Evolutionary conservation across 2,329 filamentous ascomycete species (phyloP).

Genomic region (Corinectria fuckeliana): DNA sequence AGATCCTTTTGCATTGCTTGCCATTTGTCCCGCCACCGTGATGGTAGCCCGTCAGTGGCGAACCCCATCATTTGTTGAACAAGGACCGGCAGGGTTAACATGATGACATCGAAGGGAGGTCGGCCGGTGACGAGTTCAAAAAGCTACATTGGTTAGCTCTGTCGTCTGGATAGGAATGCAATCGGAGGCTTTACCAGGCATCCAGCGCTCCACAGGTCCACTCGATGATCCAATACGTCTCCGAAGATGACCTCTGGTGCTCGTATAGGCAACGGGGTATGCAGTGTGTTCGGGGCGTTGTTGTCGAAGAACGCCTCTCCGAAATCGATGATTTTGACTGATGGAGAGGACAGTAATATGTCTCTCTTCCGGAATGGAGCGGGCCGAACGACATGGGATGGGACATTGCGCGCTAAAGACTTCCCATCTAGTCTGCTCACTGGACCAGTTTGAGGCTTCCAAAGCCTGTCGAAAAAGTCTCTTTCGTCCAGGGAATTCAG

Average conservation of each 20-base stretch:
- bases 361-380: neutral
- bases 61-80: conserved; percentile 28
- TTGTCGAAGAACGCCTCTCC: conserved; percentile 27
- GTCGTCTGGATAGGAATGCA: neutral
- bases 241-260: conserved; percentile 33
- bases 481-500: conserved; percentile 5
- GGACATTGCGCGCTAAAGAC: neutral
- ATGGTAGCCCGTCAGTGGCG: conserved; percentile 18
- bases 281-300: conserved; percentile 4
- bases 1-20: conserved; percentile 5
- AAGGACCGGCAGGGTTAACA: conserved; percentile 19
- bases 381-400: conserved; percentile 19
- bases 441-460: conserved; percentile 8
- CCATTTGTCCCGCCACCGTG: conserved; percentile 24
- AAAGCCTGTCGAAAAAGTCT: conserved; percentile 13
- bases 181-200: conserved; percentile 24
- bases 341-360: neutral
- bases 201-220: conserved; percentile 31
- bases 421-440: conserved; percentile 13
- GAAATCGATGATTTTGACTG: conserved; percentile 33
- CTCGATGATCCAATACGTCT: conserved; percentile 23
- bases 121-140: conserved; percentile 36
- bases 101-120: conserved; percentile 28
- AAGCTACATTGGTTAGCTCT: conserved; percentile 17
- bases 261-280: conserved; percentile 26